Evolutionary conservation across 371 early-diverging fungal species (phyloP), one percentile per base, ranked within the genome.

Genomic region (Apophysomyces ossiformis): DNA sequence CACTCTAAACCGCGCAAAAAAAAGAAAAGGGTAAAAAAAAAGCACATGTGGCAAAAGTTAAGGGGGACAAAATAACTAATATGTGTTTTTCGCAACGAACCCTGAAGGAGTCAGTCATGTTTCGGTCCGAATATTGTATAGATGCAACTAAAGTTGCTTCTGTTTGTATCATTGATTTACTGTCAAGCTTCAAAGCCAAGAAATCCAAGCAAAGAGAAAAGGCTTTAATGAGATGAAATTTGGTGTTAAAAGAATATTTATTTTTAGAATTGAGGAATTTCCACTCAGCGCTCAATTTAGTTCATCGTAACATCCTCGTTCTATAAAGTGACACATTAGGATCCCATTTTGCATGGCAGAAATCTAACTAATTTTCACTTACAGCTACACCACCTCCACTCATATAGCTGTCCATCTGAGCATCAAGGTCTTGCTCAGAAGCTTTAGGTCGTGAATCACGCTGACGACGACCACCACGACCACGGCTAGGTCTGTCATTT

Each of bases 401-500:
- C 84, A 83, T 83, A 60, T 83, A 83, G 21, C 62, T 77, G 45
- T 83, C 84, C 84, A 83, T 83, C 1, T 83, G 81, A 65, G 84
- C 84, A 66, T 83, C 84, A 57, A 83, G 67, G 43, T 83, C 79
- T 54, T 72, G 70, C 66, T 79, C 66, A 32, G 69, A 72, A 9
- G 79, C 73, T 36, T 75, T 75, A 15, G 81, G 69, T 46, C 79
- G 83, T 9, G 37, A 58, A 9, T 70, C 67, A 47, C 70, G 67
- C 15, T 63, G 67, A 26, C 71, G 58, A 39, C 60, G 59, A 32
- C 68, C 64, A 58, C 68, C 61, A 50, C 71, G 68, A 32, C 74
- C 71, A 37, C 68, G 60, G 37, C 50, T 38, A n/a, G 41, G 61
- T 57, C 67, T 47, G 41, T 68, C 69, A 37, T 57, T 60, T 26